Evolutionary conservation across 345 rosid species (phyloP).

Genomic region (Chamaenerion angustifolium): DNA sequence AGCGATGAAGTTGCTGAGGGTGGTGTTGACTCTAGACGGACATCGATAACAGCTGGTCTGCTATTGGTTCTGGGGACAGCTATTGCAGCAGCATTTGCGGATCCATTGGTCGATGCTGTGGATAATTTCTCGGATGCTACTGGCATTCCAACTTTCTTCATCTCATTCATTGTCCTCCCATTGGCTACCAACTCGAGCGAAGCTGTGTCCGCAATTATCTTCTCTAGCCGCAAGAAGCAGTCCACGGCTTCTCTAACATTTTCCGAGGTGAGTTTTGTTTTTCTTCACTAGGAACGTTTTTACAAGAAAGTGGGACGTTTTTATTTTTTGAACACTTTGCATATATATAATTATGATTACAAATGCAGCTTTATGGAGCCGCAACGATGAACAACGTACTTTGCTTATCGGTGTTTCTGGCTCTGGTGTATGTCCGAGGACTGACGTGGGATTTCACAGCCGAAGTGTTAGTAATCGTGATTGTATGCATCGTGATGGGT

Average conservation of each 20-base stretch:
- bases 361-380: constrained; percentile 76
- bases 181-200: constrained; percentile 93
- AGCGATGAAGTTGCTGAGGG: constrained; percentile 31
- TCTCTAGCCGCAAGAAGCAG: constrained; percentile 62
- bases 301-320: background rate
- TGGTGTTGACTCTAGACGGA: constrained; percentile 37
- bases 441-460: constrained; percentile 92
- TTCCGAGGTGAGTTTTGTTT: constrained; percentile 59
- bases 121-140: constrained; percentile 82
- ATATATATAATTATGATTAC: background rate
- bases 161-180: constrained; percentile 85
- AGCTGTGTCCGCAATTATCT: constrained; percentile 85
- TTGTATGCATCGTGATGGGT: constrained; percentile 78
- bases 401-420: constrained; percentile 80
- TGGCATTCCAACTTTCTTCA: constrained; percentile 85
- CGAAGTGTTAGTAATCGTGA: constrained; percentile 71
- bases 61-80: constrained; percentile 57
- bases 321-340: too few relatives aligned
- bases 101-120: constrained; percentile 88
- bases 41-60: constrained; percentile 47
- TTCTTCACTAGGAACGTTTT: background rate
- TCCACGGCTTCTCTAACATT: constrained; percentile 79
- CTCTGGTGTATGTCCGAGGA: constrained; percentile 61
- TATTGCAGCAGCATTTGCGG: constrained; percentile 89
- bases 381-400: constrained; percentile 87